These are phyloP conservation scores for Scheffersomyces quercinus DNA, from an alignment of 1,139 yeast species.

Conservation along the genomic window DNA sequence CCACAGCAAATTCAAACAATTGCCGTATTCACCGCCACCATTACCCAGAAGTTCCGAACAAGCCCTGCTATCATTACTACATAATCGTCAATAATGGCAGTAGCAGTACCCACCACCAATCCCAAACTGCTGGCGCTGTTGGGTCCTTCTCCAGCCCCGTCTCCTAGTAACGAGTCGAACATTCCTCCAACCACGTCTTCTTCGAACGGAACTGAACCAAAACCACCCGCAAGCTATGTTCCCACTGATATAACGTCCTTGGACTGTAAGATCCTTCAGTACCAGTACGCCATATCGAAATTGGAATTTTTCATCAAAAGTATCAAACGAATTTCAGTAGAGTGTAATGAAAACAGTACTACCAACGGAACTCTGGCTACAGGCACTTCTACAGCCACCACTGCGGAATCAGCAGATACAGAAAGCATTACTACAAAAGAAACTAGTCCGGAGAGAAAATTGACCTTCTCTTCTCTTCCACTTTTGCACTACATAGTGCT, in stretches of 20 bases:
- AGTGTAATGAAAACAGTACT: neutral
- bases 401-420: neutral
- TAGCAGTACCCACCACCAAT: no score
- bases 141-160: neutral
- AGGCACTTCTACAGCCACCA: conserved; percentile 13
- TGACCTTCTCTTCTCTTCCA: conserved; percentile 14
- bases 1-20: no score
- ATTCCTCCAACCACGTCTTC: no score
- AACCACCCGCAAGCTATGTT: neutral
- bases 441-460: neutral
- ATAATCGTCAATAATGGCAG: no score
- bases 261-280: conserved; percentile 42
- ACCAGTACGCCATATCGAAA: conserved; percentile 40
- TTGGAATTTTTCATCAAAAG: conserved; percentile 24
- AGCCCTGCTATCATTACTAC: no score
- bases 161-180: no score
- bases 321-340: conserved; percentile 13
- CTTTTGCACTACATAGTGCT: conserved; percentile 40
- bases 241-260: conserved; percentile 20
- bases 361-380: conserved; percentile 2
- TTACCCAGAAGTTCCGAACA: no score
- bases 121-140: neutral
- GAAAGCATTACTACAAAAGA: neutral
- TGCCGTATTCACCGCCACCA: no score
- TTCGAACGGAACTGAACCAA: no score